These are phyloP conservation scores for Ulota crispa DNA, from an alignment of 225 moss, liverwort and hornwort genomes.

Conservation along the genomic window DNA sequence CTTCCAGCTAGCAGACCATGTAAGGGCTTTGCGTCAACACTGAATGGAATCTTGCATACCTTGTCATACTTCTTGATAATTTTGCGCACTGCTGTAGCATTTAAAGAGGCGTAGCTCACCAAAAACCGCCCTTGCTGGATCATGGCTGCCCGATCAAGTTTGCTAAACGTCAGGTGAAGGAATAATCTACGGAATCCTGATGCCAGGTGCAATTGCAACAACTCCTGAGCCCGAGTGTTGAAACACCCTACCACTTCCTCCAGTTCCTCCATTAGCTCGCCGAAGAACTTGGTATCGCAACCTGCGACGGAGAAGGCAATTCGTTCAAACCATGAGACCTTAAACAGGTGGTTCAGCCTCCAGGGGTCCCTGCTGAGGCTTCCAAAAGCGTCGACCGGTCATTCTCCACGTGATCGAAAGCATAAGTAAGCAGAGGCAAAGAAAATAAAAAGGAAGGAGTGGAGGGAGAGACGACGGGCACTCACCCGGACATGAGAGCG, in stretches of 20 bases:
- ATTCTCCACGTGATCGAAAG: neutral
- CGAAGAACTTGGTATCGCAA: conserved; percentile 66
- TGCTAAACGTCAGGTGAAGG: conserved; percentile 35
- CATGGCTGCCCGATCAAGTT: conserved; percentile 39
- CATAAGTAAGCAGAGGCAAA: neutral
- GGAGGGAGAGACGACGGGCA: neutral
- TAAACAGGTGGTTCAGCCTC: neutral
- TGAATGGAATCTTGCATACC: conserved; percentile 33
- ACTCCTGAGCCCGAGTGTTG: conserved; percentile 55
- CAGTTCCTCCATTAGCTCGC: conserved; percentile 48
- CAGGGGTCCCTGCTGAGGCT: neutral
- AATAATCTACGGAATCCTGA: conserved; percentile 52
- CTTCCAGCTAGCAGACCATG: neutral
- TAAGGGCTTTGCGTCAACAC: neutral
- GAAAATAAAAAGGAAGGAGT: neutral
- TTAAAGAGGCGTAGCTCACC: conserved; percentile 70
- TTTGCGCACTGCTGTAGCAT: conserved; percentile 67
- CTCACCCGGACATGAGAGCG: conserved; percentile 34
- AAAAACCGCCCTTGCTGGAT: conserved; percentile 48
- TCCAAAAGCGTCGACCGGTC: neutral
- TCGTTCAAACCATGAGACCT: neutral
- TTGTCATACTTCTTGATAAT: conserved; percentile 82
- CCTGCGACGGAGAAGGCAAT: conserved; percentile 24
- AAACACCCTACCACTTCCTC: conserved; percentile 64
- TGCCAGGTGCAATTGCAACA: conserved; percentile 58